Conservation (phyloP, 768 basidiomycete genomes). For the Pleurotus eryngii region DNA sequence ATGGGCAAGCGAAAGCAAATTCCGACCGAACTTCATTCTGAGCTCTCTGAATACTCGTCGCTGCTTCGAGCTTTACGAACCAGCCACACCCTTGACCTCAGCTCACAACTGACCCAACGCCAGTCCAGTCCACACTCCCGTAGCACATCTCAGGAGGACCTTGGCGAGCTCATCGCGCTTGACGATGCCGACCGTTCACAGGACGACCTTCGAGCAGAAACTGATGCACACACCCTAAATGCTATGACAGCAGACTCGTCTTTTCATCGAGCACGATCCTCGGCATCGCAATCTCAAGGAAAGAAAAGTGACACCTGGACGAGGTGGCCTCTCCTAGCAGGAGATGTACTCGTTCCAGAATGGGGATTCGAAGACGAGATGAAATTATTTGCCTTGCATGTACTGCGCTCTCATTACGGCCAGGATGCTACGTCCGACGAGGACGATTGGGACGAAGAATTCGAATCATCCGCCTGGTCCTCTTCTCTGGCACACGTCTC, state of each 20-base stretch:
- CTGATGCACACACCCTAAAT: neutral
- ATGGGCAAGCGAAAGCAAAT: slow-evolving; percentile 43
- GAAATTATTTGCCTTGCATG: slow-evolving; percentile 33
- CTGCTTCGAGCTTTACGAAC: slow-evolving; percentile 64
- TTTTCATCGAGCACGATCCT: neutral
- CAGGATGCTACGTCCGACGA: slow-evolving; percentile 21
- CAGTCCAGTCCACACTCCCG: slow-evolving; percentile 18
- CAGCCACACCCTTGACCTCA: slow-evolving; percentile 53
- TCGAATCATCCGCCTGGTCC: slow-evolving; percentile 28
- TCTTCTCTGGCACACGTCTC: slow-evolving; percentile 39
- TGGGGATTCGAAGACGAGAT: slow-evolving; percentile 74
- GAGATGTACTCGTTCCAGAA: slow-evolving; percentile 64
- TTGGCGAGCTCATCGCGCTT: slow-evolving; percentile 16
- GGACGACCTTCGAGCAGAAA: slow-evolving; percentile 12
- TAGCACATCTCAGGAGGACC: neutral
- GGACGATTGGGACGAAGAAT: slow-evolving; percentile 19
- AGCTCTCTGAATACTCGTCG: slow-evolving; percentile 65
- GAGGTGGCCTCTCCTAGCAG: slow-evolving; percentile 66
- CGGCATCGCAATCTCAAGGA: neutral
- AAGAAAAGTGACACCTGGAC: slow-evolving; percentile 56
- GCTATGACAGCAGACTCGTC: slow-evolving; percentile 11
- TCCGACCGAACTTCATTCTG: slow-evolving; percentile 54
- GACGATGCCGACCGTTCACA: slow-evolving; percentile 12
- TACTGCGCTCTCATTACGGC: neutral
- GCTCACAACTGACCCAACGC: slow-evolving; percentile 40